Base-by-base conservation (phyloP, 768 basidiomycete genomes). In the Mycena galericulata region DNA sequence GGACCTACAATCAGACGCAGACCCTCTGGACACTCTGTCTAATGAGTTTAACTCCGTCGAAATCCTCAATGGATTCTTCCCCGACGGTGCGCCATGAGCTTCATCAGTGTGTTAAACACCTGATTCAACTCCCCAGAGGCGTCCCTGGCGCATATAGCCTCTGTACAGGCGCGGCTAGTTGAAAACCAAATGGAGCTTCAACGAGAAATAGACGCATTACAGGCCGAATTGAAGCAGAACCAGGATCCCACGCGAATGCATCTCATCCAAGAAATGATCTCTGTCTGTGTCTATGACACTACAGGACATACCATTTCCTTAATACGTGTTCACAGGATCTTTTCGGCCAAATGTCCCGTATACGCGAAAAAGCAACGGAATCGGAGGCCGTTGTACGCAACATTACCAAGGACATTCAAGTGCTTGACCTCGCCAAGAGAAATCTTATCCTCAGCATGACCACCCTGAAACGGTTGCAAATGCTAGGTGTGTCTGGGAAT, bases 391-490 rank as follows among this genome's bases (percentile, higher is more conserved):
- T 99, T 53, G 98, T 99, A 27, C 87, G 93, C 59, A 90, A 95
- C 72, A 98, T 99, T 71, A 99, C 98, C 2, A 92, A 94, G 71
- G 98, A 99, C 79, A 99, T 99, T 53, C 97, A 98, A 77, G 88
- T 92, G 6, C 85, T 99, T 34, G 98, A 99, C 78, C 82, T 93
- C 38, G 96, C 95, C 20, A 98, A 99, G 87, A 92, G 90, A 81
- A 98, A 99, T 75, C 86, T 99, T 55, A 91, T 94, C 22, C 81
- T 88, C 27, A 94, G 93, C 73, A 96, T 99, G 89, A 97, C 93
- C 8, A 91, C 91, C 2, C 79, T 99, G 73, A 96, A 95, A 79
- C 83, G 96, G 63, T 83, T 98, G 75, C 95, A 96, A 76, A 98
- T 98, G 95, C 86, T 99, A 24, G 94, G 97, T 97, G 72, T 49